Percentiles rank a stretch among this genome's conserved stretches.
Evolutionary conservation across 225 moss, liverwort and hornwort genomes (phyloP).

Genomic region (Anthoceros angustus): DNA sequence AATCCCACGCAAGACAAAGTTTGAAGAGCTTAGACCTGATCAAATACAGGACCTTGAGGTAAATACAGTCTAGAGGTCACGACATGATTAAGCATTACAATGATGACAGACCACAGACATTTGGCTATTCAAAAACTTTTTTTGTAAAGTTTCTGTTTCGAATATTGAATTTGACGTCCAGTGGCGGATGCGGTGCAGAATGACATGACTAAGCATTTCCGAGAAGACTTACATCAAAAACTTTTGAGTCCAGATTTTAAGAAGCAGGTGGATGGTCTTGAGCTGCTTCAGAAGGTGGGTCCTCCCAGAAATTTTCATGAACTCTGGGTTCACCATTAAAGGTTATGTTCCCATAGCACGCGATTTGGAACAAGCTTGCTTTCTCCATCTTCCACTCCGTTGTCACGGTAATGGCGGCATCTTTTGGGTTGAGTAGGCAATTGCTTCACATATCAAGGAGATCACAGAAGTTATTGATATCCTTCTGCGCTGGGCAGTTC

Average conservation of each 20-base stretch:
- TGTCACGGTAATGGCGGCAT: background rate
- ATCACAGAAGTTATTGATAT: slow-evolving; percentile 67
- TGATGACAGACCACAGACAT: too few relatives aligned
- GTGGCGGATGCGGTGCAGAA: slow-evolving; percentile 13
- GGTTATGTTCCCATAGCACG: too few relatives aligned
- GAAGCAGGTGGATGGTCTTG: slow-evolving; percentile 86
- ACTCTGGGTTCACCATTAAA: too few relatives aligned
- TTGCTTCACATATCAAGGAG: slow-evolving; percentile 50
- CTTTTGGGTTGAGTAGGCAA: slow-evolving; percentile 20
- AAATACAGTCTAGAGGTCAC: too few relatives aligned
- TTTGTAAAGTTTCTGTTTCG: background rate
- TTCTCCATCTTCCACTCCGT: background rate
- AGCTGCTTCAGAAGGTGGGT: slow-evolving; percentile 66
- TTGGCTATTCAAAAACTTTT: too few relatives aligned
- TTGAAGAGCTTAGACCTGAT: slow-evolving; percentile 33
- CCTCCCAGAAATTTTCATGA: background rate
- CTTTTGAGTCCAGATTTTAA: slow-evolving; percentile 79
- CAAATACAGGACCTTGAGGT: slow-evolving; percentile 33
- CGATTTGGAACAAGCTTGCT: background rate
- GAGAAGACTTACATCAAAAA: slow-evolving; percentile 69
- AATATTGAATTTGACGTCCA: background rate
- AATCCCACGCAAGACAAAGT: slow-evolving; percentile 21
- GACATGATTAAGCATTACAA: too few relatives aligned
- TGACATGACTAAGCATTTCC: slow-evolving; percentile 64
- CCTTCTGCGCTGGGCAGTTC: slow-evolving; percentile 61